Evolutionary conservation across 192 early-diverging fungal genomes (phyloP).

Genomic region (Dissophora ornata): DNA sequence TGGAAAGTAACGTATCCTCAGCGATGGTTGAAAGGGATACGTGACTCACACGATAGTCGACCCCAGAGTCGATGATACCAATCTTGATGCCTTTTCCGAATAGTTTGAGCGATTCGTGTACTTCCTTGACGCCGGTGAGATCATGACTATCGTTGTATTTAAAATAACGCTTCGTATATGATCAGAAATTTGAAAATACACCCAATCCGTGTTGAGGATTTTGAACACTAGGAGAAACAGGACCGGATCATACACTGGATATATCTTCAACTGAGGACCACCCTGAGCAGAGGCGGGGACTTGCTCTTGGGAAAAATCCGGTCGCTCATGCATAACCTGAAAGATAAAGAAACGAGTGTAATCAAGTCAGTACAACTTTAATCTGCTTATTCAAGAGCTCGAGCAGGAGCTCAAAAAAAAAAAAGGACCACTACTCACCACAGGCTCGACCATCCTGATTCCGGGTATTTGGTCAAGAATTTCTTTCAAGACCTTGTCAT

Average conservation of each 20-base stretch:
- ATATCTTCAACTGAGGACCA: slow-evolving; percentile 1
- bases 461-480: slow-evolving; percentile 23
- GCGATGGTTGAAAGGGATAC: background rate
- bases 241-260: too few relatives aligned
- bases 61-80: slow-evolving; percentile 74
- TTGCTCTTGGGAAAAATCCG: slow-evolving; percentile 1
- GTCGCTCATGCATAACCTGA: slow-evolving; percentile 47
- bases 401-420: too few relatives aligned
- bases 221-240: too few relatives aligned
- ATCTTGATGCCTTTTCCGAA: slow-evolving; percentile 59
- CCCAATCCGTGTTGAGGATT: too few relatives aligned
- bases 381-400: too few relatives aligned
- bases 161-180: too few relatives aligned
- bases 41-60: slow-evolving; percentile 34
- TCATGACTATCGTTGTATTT: slow-evolving; percentile 59
- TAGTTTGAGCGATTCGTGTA: slow-evolving; percentile 47
- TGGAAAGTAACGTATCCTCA: too few relatives aligned
- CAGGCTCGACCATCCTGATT: slow-evolving; percentile 45
- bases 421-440: slow-evolving; percentile 6
- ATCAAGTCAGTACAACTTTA: too few relatives aligned
- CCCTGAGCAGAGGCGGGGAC: background rate
- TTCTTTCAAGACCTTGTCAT: slow-evolving; percentile 26
- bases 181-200: too few relatives aligned
- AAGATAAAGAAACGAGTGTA: slow-evolving; percentile 3
- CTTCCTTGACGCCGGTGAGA: slow-evolving; percentile 54